These are phyloP conservation scores for Nakazawaea peltata DNA, from an alignment of 805 yeast genomes.

Conservation along the genomic window DNA sequence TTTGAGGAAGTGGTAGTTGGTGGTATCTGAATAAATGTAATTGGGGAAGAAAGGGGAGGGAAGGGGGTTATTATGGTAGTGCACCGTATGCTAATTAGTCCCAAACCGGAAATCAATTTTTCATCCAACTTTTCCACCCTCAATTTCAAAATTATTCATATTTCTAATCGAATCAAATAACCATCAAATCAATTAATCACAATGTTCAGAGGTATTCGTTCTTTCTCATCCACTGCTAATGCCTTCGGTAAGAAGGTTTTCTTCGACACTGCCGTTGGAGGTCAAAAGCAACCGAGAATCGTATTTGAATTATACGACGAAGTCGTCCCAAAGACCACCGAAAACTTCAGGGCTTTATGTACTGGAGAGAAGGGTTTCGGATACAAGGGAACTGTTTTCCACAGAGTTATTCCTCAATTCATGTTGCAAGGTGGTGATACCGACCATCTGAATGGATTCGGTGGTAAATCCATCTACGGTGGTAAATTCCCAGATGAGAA, in stretches of 20 bases:
- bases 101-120: too few relatives aligned
- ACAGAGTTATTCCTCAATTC: constrained; percentile 94
- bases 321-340: constrained; percentile 66
- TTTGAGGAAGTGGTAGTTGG: too few relatives aligned
- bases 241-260: constrained; percentile 45
- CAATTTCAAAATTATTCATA: too few relatives aligned
- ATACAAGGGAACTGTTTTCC: constrained; percentile 81
- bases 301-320: constrained; percentile 24
- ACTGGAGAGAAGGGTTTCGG: constrained; percentile 96
- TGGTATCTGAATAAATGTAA: too few relatives aligned
- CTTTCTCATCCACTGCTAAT: constrained; percentile 39
- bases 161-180: too few relatives aligned
- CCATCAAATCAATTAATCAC: too few relatives aligned
- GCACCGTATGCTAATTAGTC: too few relatives aligned
- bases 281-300: constrained; percentile 35
- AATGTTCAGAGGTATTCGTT: constrained; percentile 31
- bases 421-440: constrained; percentile 96
- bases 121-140: too few relatives aligned
- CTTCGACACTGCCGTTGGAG: constrained; percentile 50
- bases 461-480: constrained; percentile 87
- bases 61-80: too few relatives aligned
- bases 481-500: constrained; percentile 52
- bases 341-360: constrained; percentile 73
- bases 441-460: constrained; percentile 82
- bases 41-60: too few relatives aligned